These are phyloP conservation scores for Ammopiptanthus mongolicus DNA, from an alignment of 306 rosid genomes.

Conservation along the genomic window DNA sequence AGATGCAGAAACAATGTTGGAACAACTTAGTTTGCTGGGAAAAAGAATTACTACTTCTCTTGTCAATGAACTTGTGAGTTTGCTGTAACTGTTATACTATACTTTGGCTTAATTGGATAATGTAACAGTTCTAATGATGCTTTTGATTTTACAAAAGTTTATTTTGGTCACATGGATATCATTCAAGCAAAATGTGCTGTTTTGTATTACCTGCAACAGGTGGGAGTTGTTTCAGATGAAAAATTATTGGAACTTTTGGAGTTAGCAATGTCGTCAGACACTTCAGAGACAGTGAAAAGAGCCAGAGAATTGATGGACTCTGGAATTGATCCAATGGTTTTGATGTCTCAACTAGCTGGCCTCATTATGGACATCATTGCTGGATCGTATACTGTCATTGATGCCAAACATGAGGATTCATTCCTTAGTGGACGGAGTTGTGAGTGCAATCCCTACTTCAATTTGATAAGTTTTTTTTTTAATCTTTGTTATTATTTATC, in stretches of 20 bases:
- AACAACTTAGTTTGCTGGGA: slow-evolving; percentile 92
- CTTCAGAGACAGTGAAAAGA: slow-evolving; percentile 88
- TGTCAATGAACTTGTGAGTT: slow-evolving; percentile 95
- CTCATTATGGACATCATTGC: slow-evolving; percentile 98
- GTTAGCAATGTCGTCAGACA: slow-evolving; percentile 92
- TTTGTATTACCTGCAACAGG: slow-evolving; percentile 49
- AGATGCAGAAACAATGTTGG: slow-evolving; percentile 97
- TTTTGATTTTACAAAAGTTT: not conserved
- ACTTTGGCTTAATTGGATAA: slow-evolving; percentile 12
- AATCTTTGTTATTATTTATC: not conserved
- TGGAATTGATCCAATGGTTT: slow-evolving; percentile 91
- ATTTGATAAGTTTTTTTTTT: not conserved
- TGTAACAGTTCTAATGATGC: slow-evolving; percentile 9
- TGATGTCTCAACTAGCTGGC: slow-evolving; percentile 92
- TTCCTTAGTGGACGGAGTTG: slow-evolving; percentile 61
- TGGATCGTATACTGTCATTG: slow-evolving; percentile 68
- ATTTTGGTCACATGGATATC: not conserved
- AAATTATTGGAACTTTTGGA: slow-evolving; percentile 92
- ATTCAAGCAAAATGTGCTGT: slow-evolving; percentile 22
- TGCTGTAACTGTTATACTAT: slow-evolving; percentile 21
- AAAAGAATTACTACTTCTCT: slow-evolving; percentile 84
- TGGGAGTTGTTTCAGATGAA: slow-evolving; percentile 95
- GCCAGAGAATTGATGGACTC: slow-evolving; percentile 97
- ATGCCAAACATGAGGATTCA: slow-evolving; percentile 50
- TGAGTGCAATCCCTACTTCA: slow-evolving; percentile 47